Evolutionary conservation across 2,329 filamentous ascomycete species (phyloP).

Genomic region (Pseudocercospora cruenta): DNA sequence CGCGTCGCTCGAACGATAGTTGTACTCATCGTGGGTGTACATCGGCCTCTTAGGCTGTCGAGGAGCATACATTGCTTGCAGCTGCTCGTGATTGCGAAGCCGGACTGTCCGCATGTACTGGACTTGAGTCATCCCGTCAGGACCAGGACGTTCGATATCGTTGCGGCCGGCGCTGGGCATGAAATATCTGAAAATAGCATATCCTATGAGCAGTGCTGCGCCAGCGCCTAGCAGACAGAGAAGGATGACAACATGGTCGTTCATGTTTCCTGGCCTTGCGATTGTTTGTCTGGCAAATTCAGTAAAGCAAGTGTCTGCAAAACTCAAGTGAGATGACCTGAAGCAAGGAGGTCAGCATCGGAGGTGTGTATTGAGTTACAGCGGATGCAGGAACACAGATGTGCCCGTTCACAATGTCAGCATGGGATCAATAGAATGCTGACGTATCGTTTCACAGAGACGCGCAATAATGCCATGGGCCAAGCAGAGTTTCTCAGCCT

Average conservation of each 20-base stretch:
- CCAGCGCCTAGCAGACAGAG: constrained; percentile 7
- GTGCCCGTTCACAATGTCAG: not conserved
- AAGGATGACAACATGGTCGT: constrained; percentile 10
- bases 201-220: not conserved
- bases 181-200: constrained; percentile 6
- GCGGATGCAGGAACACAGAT: constrained; percentile 1
- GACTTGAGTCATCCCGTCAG: constrained; percentile 1
- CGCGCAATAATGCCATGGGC: constrained; percentile 1
- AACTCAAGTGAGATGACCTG: not conserved
- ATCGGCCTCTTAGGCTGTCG: not conserved
- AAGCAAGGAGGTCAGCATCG: not conserved
- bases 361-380: not conserved
- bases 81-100: constrained; percentile 2
- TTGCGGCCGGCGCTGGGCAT: not conserved
- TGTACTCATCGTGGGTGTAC: constrained; percentile 6
- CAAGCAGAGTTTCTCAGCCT: constrained; percentile 2
- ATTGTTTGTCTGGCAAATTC: not conserved
- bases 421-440: not conserved
- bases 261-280: not conserved
- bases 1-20: not conserved
- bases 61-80: constrained; percentile 8
- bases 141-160: not conserved
- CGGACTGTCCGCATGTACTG: constrained; percentile 10
- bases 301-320: not conserved
- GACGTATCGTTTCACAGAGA: not conserved